These are phyloP conservation scores for Pulveroboletus sp. DNA, from an alignment of 768 basidiomycete species.

Conservation along the genomic window DNA sequence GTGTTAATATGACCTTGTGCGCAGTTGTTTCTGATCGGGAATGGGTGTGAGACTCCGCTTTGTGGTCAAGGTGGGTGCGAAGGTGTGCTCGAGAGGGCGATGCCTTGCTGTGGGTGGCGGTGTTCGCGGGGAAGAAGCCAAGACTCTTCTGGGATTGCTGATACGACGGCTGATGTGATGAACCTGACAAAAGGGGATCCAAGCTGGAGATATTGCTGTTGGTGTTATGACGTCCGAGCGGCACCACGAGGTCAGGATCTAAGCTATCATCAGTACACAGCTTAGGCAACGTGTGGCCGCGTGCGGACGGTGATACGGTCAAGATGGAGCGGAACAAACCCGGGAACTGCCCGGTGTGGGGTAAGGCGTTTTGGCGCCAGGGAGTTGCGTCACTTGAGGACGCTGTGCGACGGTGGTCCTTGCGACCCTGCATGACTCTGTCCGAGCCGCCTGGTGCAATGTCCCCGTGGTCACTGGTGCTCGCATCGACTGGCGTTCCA, in stretches of 20 bases:
- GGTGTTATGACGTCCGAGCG: slow-evolving; percentile 9
- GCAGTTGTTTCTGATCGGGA: slow-evolving; percentile 34
- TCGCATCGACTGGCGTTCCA: slow-evolving; percentile 5
- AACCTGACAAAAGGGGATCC: slow-evolving; percentile 11
- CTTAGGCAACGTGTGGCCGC: slow-evolving; percentile 2
- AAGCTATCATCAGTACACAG: slow-evolving; percentile 8
- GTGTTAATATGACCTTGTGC: slow-evolving; percentile 9
- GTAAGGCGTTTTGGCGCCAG: slow-evolving; percentile 36
- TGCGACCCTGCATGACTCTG: slow-evolving; percentile 5
- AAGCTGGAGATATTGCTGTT: slow-evolving; percentile 6
- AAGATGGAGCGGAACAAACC: slow-evolving; percentile 17
- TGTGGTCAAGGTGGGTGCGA: slow-evolving; percentile 29
- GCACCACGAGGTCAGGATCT: slow-evolving; percentile 12
- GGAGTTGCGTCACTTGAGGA: slow-evolving; percentile 50
- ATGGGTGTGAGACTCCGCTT: slow-evolving; percentile 35
- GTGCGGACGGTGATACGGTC: slow-evolving; percentile 1
- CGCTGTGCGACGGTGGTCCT: slow-evolving; percentile 27
- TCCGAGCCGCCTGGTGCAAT: slow-evolving; percentile 3
- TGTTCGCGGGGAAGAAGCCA: slow-evolving; percentile 33
- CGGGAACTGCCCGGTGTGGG: slow-evolving; percentile 13
- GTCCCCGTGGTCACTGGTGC: slow-evolving; percentile 5
- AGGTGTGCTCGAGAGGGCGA: slow-evolving; percentile 22
- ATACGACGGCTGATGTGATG: slow-evolving; percentile 23
- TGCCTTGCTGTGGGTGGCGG: slow-evolving; percentile 33
- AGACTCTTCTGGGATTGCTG: slow-evolving; percentile 32